phyloP scores from a whole-genome alignment of 768 basidiomycete genomes.

The Megacollybia marginata region DNA sequence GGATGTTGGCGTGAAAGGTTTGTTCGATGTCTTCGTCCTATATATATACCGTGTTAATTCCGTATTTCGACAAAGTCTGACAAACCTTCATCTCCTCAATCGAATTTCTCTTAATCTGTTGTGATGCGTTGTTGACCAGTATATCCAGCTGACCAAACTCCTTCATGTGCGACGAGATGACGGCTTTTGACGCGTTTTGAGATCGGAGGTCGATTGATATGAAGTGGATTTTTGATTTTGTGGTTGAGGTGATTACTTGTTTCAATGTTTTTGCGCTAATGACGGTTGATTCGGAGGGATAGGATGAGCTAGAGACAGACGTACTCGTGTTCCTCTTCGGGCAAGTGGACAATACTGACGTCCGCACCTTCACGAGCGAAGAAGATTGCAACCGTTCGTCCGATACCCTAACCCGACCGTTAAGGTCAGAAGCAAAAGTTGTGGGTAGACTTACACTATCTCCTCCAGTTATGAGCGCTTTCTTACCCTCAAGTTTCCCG shows the following conservation, averaged over 20 bases:
- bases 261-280: constrained; percentile 37
- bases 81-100: background rate
- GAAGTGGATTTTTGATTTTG: constrained; percentile 27
- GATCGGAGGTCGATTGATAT: constrained; percentile 36
- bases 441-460: background rate
- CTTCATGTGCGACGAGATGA: constrained; percentile 40
- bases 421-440: background rate
- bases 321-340: constrained; percentile 44
- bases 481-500: background rate
- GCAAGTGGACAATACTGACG: constrained; percentile 46
- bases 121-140: constrained; percentile 54
- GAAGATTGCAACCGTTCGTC: constrained; percentile 40
- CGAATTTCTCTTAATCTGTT: constrained; percentile 23
- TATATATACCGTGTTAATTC: too few relatives aligned
- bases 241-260: constrained; percentile 33
- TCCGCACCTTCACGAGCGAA: constrained; percentile 50
- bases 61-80: too few relatives aligned
- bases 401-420: constrained; percentile 29
- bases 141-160: constrained; percentile 42
- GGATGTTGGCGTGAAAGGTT: constrained; percentile 50
- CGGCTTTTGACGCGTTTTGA: constrained; percentile 29
- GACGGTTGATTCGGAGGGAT: background rate
- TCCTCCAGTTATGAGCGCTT: constrained; percentile 1
- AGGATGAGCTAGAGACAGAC: background rate
- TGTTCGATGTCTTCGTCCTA: constrained; percentile 36